Percentiles rank a stretch among this genome's conserved stretches.
phyloP scores from a whole-genome alignment of 805 yeast genomes.

The Sugiyamaella americana region DNA sequence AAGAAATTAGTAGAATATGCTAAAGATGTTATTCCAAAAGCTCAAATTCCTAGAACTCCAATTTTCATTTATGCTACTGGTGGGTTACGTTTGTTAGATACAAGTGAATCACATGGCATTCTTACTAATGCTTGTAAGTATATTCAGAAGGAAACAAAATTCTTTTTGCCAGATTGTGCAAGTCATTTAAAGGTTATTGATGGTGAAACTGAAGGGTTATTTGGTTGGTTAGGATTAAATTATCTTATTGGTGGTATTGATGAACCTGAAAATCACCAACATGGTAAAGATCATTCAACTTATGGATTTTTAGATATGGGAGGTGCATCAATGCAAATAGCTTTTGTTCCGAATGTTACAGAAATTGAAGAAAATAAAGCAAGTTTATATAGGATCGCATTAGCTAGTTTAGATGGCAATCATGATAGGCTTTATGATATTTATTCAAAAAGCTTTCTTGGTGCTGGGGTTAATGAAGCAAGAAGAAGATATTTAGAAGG shows the following conservation, averaged over 20 bases:
- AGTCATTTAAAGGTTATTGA: slow-evolving; percentile 79
- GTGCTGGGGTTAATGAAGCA: slow-evolving; percentile 96
- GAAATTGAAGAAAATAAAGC: slow-evolving; percentile 61
- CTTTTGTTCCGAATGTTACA: slow-evolving; percentile 72
- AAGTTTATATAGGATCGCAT: slow-evolving; percentile 58
- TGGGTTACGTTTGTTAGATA: slow-evolving; percentile 79
- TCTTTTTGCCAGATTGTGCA: slow-evolving; percentile 52
- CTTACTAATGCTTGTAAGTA: slow-evolving; percentile 55
- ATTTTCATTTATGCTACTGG: slow-evolving; percentile 89
- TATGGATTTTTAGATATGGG: slow-evolving; percentile 99
- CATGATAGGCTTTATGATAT: slow-evolving; percentile 53
- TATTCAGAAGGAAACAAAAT: slow-evolving; percentile 49
- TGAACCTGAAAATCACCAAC: slow-evolving; percentile 25
- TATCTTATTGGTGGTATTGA: slow-evolving; percentile 66
- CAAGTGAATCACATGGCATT: slow-evolving; percentile 45
- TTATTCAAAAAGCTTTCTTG: slow-evolving; percentile 93
- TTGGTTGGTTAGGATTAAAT: slow-evolving; percentile 92
- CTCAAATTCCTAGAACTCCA: slow-evolving; percentile 63
- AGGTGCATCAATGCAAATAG: slow-evolving; percentile 96
- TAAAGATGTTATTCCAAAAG: slow-evolving; percentile 57
- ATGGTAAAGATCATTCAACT: slow-evolving; percentile 37
- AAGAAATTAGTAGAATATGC: slow-evolving; percentile 63
- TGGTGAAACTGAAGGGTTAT: slow-evolving; percentile 90
- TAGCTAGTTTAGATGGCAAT: slow-evolving; percentile 52
- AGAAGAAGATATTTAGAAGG: slow-evolving; percentile 54